Conservation (phyloP, 768 basidiomycete species). For the Tricholoma terreum region DNA sequence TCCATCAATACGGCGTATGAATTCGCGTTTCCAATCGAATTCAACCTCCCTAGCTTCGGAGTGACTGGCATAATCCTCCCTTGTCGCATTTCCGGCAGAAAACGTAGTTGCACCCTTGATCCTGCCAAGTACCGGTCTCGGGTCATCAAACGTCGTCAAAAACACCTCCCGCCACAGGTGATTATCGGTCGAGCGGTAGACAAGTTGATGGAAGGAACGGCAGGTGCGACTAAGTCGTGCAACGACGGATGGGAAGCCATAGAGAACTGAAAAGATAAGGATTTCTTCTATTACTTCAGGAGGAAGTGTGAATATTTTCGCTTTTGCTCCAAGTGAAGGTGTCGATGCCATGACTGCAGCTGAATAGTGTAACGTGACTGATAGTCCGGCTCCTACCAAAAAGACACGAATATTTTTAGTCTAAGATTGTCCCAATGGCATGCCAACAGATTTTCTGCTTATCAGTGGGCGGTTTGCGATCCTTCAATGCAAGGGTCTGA, state of each 20-base stretch:
- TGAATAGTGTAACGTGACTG: background rate
- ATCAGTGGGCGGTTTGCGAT: too few relatives aligned
- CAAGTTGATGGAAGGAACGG: conserved; percentile 12
- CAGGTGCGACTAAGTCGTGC: conserved; percentile 15
- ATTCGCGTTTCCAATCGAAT: conserved; percentile 20
- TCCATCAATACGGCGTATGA: conserved; percentile 15
- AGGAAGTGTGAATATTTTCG: conserved; percentile 13
- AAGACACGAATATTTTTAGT: too few relatives aligned
- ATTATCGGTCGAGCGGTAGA: conserved; percentile 13
- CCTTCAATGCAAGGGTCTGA: too few relatives aligned
- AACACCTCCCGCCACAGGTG: conserved; percentile 48
- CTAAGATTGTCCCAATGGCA: too few relatives aligned
- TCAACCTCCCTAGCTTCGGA: background rate
- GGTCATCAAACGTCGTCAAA: conserved; percentile 49
- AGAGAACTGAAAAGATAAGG: conserved; percentile 12
- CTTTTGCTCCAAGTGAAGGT: background rate
- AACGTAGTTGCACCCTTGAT: background rate
- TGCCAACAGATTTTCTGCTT: too few relatives aligned
- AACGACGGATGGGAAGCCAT: conserved; percentile 12
- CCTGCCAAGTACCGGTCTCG: conserved; percentile 25
- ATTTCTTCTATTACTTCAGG: conserved; percentile 17
- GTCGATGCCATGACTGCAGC: background rate
- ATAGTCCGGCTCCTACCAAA: too few relatives aligned
- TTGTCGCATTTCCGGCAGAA: conserved; percentile 4
- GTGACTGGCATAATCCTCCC: background rate